A percentile compares a stretch with the other conserved stretches of the same genome.
Evolutionary conservation across 2,329 filamentous ascomycete genomes (phyloP).

Genomic region (Epichloe sylvatica): DNA sequence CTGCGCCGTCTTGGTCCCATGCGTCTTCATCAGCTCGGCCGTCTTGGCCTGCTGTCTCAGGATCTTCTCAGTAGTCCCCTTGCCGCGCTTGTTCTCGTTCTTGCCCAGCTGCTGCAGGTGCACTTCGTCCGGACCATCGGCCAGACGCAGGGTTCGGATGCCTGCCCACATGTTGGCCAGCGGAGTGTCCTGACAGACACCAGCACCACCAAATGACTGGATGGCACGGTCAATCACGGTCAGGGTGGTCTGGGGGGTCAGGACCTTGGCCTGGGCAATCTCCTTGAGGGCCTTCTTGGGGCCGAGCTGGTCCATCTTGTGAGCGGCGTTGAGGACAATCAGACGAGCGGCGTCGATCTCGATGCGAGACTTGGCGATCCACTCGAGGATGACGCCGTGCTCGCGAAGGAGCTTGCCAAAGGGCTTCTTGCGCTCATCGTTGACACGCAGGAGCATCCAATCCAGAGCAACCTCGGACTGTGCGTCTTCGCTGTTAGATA

Average conservation of each 20-base stretch:
- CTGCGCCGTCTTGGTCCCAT: constrained; percentile 32
- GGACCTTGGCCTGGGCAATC: constrained; percentile 89
- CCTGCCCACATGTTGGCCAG: constrained; percentile 70
- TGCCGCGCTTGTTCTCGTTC: constrained; percentile 63
- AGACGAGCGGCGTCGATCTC: constrained; percentile 89
- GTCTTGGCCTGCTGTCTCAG: constrained; percentile 50
- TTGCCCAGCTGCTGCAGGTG: constrained; percentile 69
- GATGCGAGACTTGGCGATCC: constrained; percentile 81
- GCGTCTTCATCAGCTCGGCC: constrained; percentile 49
- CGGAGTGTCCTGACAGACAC: constrained; percentile 88
- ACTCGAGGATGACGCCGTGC: constrained; percentile 90
- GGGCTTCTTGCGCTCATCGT: constrained; percentile 78
- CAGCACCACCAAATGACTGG: constrained; percentile 81
- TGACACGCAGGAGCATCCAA: constrained; percentile 88
- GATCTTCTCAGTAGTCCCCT: constrained; percentile 47
- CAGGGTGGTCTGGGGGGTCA: constrained; percentile 69
- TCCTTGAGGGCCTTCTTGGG: constrained; percentile 84
- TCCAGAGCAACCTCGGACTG: constrained; percentile 79
- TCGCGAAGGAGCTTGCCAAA: constrained; percentile 79
- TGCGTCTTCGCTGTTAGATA: background rate
- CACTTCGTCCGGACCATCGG: constrained; percentile 94
- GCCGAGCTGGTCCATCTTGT: constrained; percentile 81
- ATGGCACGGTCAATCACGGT: constrained; percentile 88
- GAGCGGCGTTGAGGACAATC: constrained; percentile 82
- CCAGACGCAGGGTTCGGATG: constrained; percentile 70